Percentiles rank a stretch among this genome's conserved stretches.
phyloP scores from a whole-genome alignment of 495 filamentous ascomycete species.

The Talaromyces borbonicus region DNA sequence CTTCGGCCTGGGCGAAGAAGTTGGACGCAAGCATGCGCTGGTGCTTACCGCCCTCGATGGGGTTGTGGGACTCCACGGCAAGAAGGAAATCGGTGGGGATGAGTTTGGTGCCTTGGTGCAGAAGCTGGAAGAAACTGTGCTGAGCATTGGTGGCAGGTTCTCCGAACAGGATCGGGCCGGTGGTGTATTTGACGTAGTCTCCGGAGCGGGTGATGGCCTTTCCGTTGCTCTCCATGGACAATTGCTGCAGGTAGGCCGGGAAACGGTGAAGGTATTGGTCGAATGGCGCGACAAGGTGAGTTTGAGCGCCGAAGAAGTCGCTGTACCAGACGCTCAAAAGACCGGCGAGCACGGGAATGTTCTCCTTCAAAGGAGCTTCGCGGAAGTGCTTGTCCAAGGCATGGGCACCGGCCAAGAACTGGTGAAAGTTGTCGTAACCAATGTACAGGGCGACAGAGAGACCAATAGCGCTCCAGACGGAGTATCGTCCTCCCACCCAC shows the following conservation, averaged over 20 bases:
- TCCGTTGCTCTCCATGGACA: constrained; percentile 99
- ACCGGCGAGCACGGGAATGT: constrained; percentile 88
- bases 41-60: constrained; percentile 80
- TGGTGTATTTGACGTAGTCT: constrained; percentile 92
- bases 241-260: constrained; percentile 96
- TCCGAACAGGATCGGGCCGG: constrained; percentile 88
- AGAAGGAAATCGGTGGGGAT: constrained; percentile 98
- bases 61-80: constrained; percentile 93
- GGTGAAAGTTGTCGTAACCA: constrained; percentile 92
- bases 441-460: constrained; percentile 90
- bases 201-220: constrained; percentile 91
- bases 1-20: constrained; percentile 96
- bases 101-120: constrained; percentile 98
- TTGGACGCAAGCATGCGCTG: constrained; percentile 98
- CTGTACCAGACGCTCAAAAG: constrained; percentile 97
- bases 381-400: constrained; percentile 99
- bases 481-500: constrained; percentile 98
- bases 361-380: constrained; percentile 79
- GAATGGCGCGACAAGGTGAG: constrained; percentile 93
- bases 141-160: constrained; percentile 98
- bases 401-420: constrained; percentile 91
- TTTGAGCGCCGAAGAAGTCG: constrained; percentile 96
- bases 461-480: constrained; percentile 97
- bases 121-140: constrained; percentile 99
- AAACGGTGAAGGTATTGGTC: constrained; percentile 99